Evolutionary conservation across 768 basidiomycete genomes (phyloP).

Genomic region (Lentinula detonsa): DNA sequence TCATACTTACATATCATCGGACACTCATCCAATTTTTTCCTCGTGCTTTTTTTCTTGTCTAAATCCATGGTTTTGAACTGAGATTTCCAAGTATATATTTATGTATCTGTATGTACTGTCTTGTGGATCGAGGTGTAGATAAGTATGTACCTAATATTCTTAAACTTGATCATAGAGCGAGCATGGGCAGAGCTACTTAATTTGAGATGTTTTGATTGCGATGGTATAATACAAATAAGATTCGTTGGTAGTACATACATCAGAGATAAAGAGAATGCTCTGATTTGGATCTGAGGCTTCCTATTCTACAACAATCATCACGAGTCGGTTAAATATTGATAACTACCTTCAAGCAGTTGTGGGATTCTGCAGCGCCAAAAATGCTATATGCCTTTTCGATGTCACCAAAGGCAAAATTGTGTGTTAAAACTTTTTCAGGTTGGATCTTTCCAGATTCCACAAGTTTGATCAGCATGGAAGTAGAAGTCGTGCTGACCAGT

Average conservation of each 20-base stretch:
- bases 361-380: constrained; percentile 14
- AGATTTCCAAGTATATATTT: constrained; percentile 3
- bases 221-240: no score
- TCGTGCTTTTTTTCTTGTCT: neutral
- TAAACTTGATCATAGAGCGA: no score
- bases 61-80: constrained; percentile 7
- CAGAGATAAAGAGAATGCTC: no score
- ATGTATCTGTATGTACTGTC: neutral
- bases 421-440: constrained; percentile 12
- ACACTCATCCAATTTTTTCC: neutral
- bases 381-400: constrained; percentile 14
- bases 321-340: constrained; percentile 12
- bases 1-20: no score
- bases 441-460: constrained; percentile 15
- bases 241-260: no score
- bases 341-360: constrained; percentile 17
- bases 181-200: no score
- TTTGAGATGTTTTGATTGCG: no score
- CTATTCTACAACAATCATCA: neutral
- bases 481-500: constrained; percentile 14
- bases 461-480: constrained; percentile 15
- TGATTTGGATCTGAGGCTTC: no score
- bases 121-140: neutral
- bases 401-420: constrained; percentile 14
- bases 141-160: neutral